phyloP scores from a whole-genome alignment of 768 basidiomycete species.

The Collybiopsis luxurians region DNA sequence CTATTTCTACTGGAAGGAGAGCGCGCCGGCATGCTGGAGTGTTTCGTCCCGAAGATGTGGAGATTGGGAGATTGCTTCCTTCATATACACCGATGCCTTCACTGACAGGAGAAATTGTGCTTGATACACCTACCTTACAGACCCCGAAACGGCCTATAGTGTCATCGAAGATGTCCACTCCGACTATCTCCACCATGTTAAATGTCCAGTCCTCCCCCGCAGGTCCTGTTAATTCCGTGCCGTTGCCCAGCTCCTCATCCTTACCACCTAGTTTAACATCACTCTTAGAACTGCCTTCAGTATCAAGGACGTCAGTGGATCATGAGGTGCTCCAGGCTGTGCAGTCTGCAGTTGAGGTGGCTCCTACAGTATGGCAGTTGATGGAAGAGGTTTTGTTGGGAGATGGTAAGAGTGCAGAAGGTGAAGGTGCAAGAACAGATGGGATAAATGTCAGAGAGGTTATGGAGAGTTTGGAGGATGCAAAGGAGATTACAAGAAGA shows the following conservation, averaged over 20 bases:
- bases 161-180: constrained; percentile 30
- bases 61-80: constrained; percentile 78
- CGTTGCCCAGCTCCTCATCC: constrained; percentile 36
- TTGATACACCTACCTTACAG: constrained; percentile 40
- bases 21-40: constrained; percentile 89
- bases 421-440: background rate
- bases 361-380: constrained; percentile 79
- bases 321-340: constrained; percentile 79
- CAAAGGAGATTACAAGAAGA: constrained; percentile 61
- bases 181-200: constrained; percentile 29
- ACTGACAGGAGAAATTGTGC: constrained; percentile 33
- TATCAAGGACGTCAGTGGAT: constrained; percentile 66
- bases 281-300: constrained; percentile 46
- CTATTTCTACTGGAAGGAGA: no score
- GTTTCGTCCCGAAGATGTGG: constrained; percentile 89
- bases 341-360: constrained; percentile 73
- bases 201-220: constrained; percentile 33
- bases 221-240: constrained; percentile 33
- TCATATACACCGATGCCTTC: constrained; percentile 51
- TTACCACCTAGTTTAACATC: constrained; percentile 28
- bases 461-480: constrained; percentile 53
- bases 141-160: constrained; percentile 44
- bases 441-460: constrained; percentile 37
- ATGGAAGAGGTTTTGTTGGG: constrained; percentile 67
- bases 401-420: constrained; percentile 34